A percentile compares a stretch with the other conserved stretches of the same genome.
Conservation (phyloP, 78 protist species). For the Neovahlkampfia damariscottae region DNA sequence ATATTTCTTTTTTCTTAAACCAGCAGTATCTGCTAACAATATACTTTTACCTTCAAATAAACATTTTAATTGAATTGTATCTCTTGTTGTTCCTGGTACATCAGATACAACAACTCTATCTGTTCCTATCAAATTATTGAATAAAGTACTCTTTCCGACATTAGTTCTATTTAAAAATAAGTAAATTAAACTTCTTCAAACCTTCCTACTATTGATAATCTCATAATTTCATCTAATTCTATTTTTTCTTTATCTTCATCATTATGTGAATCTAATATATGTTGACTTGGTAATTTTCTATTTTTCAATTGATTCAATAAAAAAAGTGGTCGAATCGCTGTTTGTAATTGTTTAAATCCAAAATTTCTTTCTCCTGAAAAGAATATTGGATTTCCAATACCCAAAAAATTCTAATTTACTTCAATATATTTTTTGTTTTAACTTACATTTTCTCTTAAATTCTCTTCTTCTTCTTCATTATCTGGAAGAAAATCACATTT, state of each 20-base stretch:
- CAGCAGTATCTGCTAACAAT: conserved; percentile 2
- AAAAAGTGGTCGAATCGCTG: not conserved
- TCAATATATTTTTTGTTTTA: no score
- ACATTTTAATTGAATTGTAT: not conserved
- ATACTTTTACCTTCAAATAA: not conserved
- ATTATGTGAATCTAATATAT: no score
- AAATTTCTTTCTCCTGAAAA: not conserved
- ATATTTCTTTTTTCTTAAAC: not conserved
- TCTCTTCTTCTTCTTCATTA: not conserved
- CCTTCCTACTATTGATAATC: not conserved
- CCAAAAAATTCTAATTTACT: not conserved
- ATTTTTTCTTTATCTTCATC: no score
- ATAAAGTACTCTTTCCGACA: not conserved
- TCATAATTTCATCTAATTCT: not conserved
- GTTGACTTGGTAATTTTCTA: no score
- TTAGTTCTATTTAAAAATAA: no score
- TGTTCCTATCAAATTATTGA: not conserved
- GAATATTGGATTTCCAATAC: not conserved
- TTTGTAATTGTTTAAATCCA: not conserved
- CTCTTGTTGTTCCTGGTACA: not conserved
- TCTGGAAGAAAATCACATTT: not conserved
- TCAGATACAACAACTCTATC: not conserved
- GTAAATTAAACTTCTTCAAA: no score
- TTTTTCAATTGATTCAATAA: not conserved
- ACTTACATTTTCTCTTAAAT: no score